Base-by-base conservation (phyloP, 805 yeast species). In the Candida silvicultrix region DNA sequence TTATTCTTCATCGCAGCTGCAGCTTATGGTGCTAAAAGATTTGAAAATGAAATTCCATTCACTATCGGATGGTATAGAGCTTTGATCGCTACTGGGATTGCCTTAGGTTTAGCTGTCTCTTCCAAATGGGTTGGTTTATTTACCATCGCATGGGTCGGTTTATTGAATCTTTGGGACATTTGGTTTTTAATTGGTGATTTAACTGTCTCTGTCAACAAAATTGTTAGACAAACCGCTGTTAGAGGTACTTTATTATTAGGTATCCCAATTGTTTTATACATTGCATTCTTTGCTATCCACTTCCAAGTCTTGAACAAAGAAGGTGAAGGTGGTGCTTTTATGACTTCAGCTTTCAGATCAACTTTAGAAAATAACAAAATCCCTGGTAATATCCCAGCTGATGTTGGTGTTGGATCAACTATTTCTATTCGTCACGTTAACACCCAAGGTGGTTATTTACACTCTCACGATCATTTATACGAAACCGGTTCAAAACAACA, bases 51-150 rank as follows among this genome's bases (percentile, higher is more conserved):
- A 56, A 70, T 70, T 44, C 84, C 95, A n/a, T 77, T 79, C 56
- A 55, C 84, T 16, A 58, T 62, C 38, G 65, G 60, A 20, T 82
- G 90, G 79, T 79, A 63, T 59, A 80, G 74, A 58, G 66, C 80
- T n/a, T 65, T 86, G 53, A 23, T 80, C 25, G 72, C 81, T n/a
- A 73, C 87, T 38, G 86, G 85, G 54, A 61, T 82, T 44, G 80
- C 81, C n/a, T 66, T 85, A 47, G 95, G 94, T 44, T 69, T 85
- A 47, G 85, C 94, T 4, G 66, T 81, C 19, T 77, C 85, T 21
- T 79, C 90, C 29, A 86, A 86, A 65, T 85, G 94, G 94, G 94
- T 85, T 40, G 95, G 95, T 50, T 66, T 85, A 36, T 85, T 85
- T 67, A 86, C 95, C 18, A 61, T 86, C 47, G 84, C 84, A 4